These are phyloP conservation scores for Jamesozyma spencerorum DNA, from an alignment of 805 yeast genomes.

Conservation along the genomic window DNA sequence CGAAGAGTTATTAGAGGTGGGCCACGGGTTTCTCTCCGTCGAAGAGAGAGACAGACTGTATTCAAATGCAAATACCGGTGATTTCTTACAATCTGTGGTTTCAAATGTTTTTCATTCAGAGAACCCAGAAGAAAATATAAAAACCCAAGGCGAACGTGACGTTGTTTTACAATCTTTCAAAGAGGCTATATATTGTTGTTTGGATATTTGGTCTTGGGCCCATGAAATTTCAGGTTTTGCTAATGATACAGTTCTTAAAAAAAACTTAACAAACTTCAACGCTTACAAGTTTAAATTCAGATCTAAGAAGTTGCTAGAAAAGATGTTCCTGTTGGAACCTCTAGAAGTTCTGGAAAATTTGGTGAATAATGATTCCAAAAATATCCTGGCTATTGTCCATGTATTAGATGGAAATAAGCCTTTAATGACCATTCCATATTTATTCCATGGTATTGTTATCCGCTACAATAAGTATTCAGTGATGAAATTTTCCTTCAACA, in stretches of 20 bases:
- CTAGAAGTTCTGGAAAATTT: constrained; percentile 63
- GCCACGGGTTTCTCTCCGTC: constrained; percentile 45
- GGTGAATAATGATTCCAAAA: constrained; percentile 31
- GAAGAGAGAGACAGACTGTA: constrained; percentile 25
- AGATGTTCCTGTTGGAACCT: constrained; percentile 58
- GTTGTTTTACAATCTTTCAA: constrained; percentile 57
- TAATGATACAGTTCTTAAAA: constrained; percentile 1
- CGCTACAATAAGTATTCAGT: constrained; percentile 20
- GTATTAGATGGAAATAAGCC: constrained; percentile 80
- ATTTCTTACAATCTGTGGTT: constrained; percentile 28
- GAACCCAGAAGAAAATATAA: constrained; percentile 34
- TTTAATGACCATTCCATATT: constrained; percentile 57
- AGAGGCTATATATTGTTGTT: constrained; percentile 46
- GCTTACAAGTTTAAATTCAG: constrained; percentile 58
- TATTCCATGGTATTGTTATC: constrained; percentile 36
- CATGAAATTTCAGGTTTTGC: constrained; percentile 11
- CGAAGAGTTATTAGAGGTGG: constrained; percentile 51
- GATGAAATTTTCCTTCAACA: constrained; percentile 15
- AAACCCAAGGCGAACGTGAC: constrained; percentile 36
- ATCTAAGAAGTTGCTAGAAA: constrained; percentile 56
- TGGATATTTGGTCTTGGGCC: constrained; percentile 61
- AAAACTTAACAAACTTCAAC: constrained; percentile 32
- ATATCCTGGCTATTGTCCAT: constrained; percentile 37
- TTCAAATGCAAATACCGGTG: constrained; percentile 14
- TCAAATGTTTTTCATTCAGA: constrained; percentile 30